Percentiles rank a stretch among this genome's conserved stretches.
phyloP scores from a whole-genome alignment of 1,284 basidiomycete genomes.

The Pterulicium gracile region DNA sequence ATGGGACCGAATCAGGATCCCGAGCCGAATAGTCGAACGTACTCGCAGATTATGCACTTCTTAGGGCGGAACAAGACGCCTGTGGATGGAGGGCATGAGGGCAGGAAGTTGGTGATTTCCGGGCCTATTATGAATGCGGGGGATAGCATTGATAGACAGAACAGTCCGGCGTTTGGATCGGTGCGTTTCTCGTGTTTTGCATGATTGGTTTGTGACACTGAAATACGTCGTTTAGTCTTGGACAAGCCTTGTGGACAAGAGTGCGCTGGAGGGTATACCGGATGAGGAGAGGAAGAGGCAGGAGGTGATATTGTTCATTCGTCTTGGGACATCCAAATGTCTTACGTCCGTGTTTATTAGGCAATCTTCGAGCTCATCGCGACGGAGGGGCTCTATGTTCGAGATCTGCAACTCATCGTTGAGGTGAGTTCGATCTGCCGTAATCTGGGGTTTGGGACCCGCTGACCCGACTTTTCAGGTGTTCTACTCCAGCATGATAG shows the following conservation, averaged over 20 bases:
- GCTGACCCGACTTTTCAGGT: slow-evolving; percentile 20
- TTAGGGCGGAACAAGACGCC: slow-evolving; percentile 45
- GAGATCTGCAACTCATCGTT: slow-evolving; percentile 83
- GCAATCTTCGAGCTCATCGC: slow-evolving; percentile 87
- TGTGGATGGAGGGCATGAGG: slow-evolving; percentile 21
- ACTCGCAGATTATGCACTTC: slow-evolving; percentile 41
- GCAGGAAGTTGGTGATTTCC: slow-evolving; percentile 39
- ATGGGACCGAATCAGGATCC: slow-evolving; percentile 14
- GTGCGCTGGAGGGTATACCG: slow-evolving; percentile 70
- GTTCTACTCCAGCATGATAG: slow-evolving; percentile 76
- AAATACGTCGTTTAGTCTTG: slow-evolving; percentile 51
- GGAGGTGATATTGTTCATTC: too few species aligned
- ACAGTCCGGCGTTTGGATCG: slow-evolving; percentile 54
- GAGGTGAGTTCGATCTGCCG: slow-evolving; percentile 50
- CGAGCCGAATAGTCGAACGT: slow-evolving; percentile 19
- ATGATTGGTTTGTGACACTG: slow-evolving; percentile 6
- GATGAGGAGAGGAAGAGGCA: slow-evolving; percentile 75
- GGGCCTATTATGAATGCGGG: slow-evolving; percentile 36
- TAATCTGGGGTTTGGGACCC: too few species aligned
- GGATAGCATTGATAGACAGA: slow-evolving; percentile 24
- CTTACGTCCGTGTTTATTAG: slow-evolving; percentile 19
- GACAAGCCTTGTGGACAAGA: slow-evolving; percentile 81
- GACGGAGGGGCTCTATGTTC: slow-evolving; percentile 82
- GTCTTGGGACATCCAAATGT: slow-evolving; percentile 9
- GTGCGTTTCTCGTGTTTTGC: slow-evolving; percentile 28